Evolutionary conservation across 768 basidiomycete genomes (phyloP), one percentile per base, ranked within the genome.

Genomic region (Serpula lacrymans): DNA sequence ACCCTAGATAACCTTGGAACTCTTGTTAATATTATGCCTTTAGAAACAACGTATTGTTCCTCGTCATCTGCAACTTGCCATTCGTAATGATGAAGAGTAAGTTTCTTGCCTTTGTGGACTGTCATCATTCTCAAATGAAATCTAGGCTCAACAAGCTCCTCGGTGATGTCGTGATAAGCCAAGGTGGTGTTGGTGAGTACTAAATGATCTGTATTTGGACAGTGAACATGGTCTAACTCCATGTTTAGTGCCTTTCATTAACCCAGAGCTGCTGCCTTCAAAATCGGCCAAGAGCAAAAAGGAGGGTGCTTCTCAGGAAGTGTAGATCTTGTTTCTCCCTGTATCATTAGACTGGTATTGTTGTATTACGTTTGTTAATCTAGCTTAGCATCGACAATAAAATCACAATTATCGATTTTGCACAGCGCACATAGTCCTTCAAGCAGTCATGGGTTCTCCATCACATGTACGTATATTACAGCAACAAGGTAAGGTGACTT

Each of bases 111-210:
- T n/a, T 14, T 14, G 5, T 26, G 18, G 13, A 39, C 23, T 39
- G 26, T 28, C 35, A 14, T 36, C 12, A 20, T 36, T 8, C 37
- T 37, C 22, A 21, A 14, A 33, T 37, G 7, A 37, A 46, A 7
- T 42, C 9, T 43, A 79, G 77, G 50, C 57, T 82, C 52, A 74
- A 77, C 61, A 78, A 73, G 52, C 69, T 79, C 5, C 62, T 81
- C 10, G 77, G 71, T 13, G 64, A 75, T 48, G 80, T 82, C 44
- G 78, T 83, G 59, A 88, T 88, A 65, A 77, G 71, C 42, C 77
- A 87, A 57, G 86, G 86, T 64, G 86, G 86, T 71, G 85, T 87
- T 27, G 75, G n/a, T n/a, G n/a, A n/a, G n/a, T n/a, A n/a, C n/a
- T n/a, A n/a, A n/a, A n/a, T n/a, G n/a, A n/a, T n/a, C n/a, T n/a